A percentile compares a stretch with the other conserved stretches of the same genome.
These are phyloP conservation scores for Ceriops tagal DNA, from an alignment of 345 rosid species.

Conservation along the genomic window DNA sequence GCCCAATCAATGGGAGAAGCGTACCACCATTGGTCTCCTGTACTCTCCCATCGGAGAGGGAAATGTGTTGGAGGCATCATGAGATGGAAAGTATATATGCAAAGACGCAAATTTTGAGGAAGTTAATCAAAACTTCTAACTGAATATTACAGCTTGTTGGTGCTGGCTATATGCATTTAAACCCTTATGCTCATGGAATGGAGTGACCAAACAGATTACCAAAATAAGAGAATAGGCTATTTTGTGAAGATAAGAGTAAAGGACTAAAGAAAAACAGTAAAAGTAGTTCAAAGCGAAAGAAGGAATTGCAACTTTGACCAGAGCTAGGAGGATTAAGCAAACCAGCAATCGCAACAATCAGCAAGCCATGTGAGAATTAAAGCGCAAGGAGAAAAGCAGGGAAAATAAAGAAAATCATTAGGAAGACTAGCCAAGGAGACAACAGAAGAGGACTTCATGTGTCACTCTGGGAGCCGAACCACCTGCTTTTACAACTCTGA, in stretches of 20 bases:
- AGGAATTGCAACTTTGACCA: not conserved
- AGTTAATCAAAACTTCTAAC: not conserved
- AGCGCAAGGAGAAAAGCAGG: not conserved
- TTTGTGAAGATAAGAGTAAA: not conserved
- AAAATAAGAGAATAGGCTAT: not conserved
- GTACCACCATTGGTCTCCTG: constrained; percentile 98
- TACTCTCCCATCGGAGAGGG: constrained; percentile 94
- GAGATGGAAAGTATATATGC: not conserved
- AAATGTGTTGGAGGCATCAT: constrained; percentile 65
- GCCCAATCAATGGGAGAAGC: constrained; percentile 95
- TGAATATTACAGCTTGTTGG: not conserved
- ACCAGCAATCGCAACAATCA: constrained; percentile 2
- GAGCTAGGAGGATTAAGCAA: not conserved
- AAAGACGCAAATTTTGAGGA: constrained; percentile 2
- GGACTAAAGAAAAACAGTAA: not conserved
- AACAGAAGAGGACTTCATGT: constrained; percentile 10
- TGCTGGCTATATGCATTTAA: not conserved
- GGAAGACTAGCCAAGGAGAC: constrained; percentile 9
- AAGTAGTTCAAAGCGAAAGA: not conserved
- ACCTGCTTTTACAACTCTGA: constrained; percentile 27
- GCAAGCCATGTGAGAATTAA: constrained; percentile 12
- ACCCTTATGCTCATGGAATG: not conserved
- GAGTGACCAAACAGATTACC: not conserved
- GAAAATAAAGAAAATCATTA: not conserved
- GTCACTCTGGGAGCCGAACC: constrained; percentile 30